These are phyloP conservation scores for Hordeum marinum DNA, from an alignment of 176 grass and related monocot species.

Conservation along the genomic window DNA sequence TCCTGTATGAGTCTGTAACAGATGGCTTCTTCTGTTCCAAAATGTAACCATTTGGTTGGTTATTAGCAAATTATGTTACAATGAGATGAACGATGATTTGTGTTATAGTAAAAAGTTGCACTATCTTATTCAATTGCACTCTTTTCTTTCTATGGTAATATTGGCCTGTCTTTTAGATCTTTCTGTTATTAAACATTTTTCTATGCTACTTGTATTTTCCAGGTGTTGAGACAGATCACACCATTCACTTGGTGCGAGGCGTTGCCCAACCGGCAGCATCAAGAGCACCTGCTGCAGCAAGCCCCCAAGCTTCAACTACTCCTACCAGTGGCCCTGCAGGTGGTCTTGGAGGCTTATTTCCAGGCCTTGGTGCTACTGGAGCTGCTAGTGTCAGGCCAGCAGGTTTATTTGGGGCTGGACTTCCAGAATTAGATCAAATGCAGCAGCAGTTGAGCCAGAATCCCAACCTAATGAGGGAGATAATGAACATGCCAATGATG, in stretches of 20 bases:
- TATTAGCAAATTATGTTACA: neutral
- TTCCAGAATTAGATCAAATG: slow-evolving; percentile 82
- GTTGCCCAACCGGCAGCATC: slow-evolving; percentile 44
- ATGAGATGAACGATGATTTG: neutral
- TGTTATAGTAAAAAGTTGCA: neutral
- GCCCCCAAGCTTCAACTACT: slow-evolving; percentile 42
- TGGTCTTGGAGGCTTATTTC: slow-evolving; percentile 48
- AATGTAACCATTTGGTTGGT: neutral
- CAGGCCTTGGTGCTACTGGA: slow-evolving; percentile 59
- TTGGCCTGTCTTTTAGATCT: slow-evolving; percentile 5
- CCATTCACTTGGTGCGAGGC: slow-evolving; percentile 93
- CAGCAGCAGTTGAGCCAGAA: slow-evolving; percentile 96
- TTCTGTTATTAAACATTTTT: slow-evolving; percentile 12
- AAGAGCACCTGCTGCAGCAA: slow-evolving; percentile 43
- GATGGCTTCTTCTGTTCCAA: neutral
- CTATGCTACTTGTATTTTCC: slow-evolving; percentile 23
- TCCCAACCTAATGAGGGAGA: slow-evolving; percentile 91
- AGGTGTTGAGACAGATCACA: slow-evolving; percentile 95
- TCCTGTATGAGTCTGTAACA: neutral
- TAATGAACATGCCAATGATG: slow-evolving; percentile 94
- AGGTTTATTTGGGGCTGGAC: slow-evolving; percentile 44
- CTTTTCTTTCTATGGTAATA: neutral
- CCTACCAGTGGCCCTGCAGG: slow-evolving; percentile 41
- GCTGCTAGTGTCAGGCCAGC: slow-evolving; percentile 35
- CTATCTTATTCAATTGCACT: neutral